Base-by-base conservation (phyloP, 371 early-diverging fungal genomes). In the Mucor plumbeus region DNA sequence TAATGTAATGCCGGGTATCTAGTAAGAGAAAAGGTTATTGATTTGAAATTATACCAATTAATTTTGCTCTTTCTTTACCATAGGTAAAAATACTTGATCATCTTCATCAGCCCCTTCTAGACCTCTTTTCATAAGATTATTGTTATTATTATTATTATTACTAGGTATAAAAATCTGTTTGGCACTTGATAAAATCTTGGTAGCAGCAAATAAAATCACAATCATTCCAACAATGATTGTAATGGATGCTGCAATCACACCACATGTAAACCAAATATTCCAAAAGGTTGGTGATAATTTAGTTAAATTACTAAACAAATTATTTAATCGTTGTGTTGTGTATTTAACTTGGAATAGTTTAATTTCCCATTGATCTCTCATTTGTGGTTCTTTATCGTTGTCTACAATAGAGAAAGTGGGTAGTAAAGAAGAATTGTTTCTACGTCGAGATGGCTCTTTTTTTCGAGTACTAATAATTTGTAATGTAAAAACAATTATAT, bases 1-100 rank as follows among this genome's bases (percentile, higher is more conserved):
- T 34, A 94, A 70, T 13, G 93, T 94, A 17, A 94, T 80, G 1
- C 95, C 95, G 7, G 95, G 95, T 59, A 94, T 91, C 93, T 87
- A 71, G 1, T 36, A 17, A 17, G 44, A 7, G n/a, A 44, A n/a
- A n/a, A 17, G n/a, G 7, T 44, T 44, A 44, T 15, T 8, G n/a
- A 38, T 6, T 17, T 44, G 26, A 26, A 26, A 26, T 26, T 26
- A 26, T 26, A 26, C 3, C 26, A 26, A 26, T 26, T 26, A 26
- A 3, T 26, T 26, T 5, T 17, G 5, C 17, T n/a, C 43, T 44
- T 15, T 44, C n/a, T 17, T 65, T 78, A 87, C 88, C 78, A 88
- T 81, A 0, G 88, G 88, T 33, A 86, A 68, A 65, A 88, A 83
- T 8, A 88, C 85, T 81, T 85, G 87, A 31, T 83, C 81, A 33